Conservation (phyloP, 2,329 filamentous ascomycete species). For the Pseudogymnoascus sp. region DNA sequence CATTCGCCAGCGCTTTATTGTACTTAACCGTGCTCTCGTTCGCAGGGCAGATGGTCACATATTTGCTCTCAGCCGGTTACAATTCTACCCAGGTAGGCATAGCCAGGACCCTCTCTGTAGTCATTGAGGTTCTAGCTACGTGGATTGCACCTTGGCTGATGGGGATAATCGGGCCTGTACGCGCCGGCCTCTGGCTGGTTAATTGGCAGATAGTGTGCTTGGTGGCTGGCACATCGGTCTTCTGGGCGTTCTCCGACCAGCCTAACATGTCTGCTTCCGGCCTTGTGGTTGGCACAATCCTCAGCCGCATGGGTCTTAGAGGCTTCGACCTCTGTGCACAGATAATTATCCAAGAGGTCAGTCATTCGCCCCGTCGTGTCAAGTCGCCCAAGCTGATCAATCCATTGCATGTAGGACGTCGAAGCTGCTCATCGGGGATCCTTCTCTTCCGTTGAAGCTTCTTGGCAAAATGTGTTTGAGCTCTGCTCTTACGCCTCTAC, state of each 20-base stretch:
- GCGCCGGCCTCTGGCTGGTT: slow-evolving; percentile 65
- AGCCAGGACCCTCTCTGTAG: slow-evolving; percentile 45
- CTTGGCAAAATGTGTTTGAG: slow-evolving; percentile 65
- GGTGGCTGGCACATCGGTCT: slow-evolving; percentile 37
- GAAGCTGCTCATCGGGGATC: slow-evolving; percentile 51
- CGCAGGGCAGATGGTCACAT: slow-evolving; percentile 58
- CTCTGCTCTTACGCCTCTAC: slow-evolving; percentile 60
- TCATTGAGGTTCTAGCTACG: slow-evolving; percentile 55
- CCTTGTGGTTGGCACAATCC: slow-evolving; percentile 43
- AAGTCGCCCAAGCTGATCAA: slow-evolving; percentile 31
- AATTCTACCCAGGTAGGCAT: slow-evolving; percentile 46
- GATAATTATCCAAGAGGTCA: slow-evolving; percentile 54
- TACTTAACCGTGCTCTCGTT: slow-evolving; percentile 58
- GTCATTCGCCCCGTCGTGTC: slow-evolving; percentile 12
- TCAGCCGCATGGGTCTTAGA: slow-evolving; percentile 56
- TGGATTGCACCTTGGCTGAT: slow-evolving; percentile 53
- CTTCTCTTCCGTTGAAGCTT: slow-evolving; percentile 63
- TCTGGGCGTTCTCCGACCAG: slow-evolving; percentile 28
- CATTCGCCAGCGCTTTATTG: slow-evolving; percentile 51
- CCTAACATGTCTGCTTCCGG: slow-evolving; percentile 37
- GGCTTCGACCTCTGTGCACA: slow-evolving; percentile 57
- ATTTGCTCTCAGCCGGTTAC: slow-evolving; percentile 49
- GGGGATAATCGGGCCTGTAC: slow-evolving; percentile 47
- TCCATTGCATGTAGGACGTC: slow-evolving; percentile 31
- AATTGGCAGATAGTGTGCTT: slow-evolving; percentile 60